These are phyloP conservation scores for Pichia norvegensis DNA, from an alignment of 1,139 yeast genomes.

Conservation along the genomic window DNA sequence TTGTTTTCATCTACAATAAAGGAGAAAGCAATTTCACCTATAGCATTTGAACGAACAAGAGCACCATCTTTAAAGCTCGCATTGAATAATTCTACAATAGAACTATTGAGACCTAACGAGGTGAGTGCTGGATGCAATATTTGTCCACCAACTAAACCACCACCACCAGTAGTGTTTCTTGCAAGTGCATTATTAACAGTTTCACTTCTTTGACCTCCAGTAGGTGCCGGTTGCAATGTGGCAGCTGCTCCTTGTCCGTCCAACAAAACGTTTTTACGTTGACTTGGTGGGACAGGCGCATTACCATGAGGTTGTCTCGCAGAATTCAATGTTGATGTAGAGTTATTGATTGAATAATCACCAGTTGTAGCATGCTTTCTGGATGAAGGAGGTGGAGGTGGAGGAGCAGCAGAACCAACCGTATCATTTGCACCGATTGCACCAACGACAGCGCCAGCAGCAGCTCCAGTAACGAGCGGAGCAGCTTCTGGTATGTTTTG, in stretches of 20 bases:
- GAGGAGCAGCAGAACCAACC: constrained; percentile 25
- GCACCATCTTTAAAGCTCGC: constrained; percentile 65
- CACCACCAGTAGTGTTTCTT: constrained; percentile 27
- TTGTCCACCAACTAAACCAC: constrained; percentile 27
- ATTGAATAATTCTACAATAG: constrained; percentile 75
- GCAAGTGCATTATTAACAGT: constrained; percentile 15
- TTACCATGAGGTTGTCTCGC: constrained; percentile 23
- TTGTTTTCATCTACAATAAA: constrained; percentile 33
- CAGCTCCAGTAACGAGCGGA: constrained; percentile 7
- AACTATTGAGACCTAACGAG: constrained; percentile 61
- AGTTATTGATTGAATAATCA: constrained; percentile 6
- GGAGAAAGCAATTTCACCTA: constrained; percentile 77
- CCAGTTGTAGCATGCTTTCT: constrained; percentile 36
- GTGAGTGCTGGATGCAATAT: constrained; percentile 47
- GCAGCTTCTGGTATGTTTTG: constrained; percentile 11
- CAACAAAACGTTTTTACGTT: constrained; percentile 20
- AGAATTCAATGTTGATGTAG: constrained; percentile 1
- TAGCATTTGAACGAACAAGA: constrained; percentile 47
- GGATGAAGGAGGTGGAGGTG: constrained; percentile 70
- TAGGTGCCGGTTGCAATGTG: constrained; percentile 16
- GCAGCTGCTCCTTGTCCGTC: constrained; percentile 3
- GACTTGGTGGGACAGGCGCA: constrained; percentile 27
- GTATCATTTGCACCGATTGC: constrained; percentile 13
- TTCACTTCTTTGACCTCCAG: constrained; percentile 14
- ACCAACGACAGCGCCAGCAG: constrained; percentile 10